phyloP scores from a whole-genome alignment of 192 early-diverging fungal species.

The Linnemannia elongata region DNA sequence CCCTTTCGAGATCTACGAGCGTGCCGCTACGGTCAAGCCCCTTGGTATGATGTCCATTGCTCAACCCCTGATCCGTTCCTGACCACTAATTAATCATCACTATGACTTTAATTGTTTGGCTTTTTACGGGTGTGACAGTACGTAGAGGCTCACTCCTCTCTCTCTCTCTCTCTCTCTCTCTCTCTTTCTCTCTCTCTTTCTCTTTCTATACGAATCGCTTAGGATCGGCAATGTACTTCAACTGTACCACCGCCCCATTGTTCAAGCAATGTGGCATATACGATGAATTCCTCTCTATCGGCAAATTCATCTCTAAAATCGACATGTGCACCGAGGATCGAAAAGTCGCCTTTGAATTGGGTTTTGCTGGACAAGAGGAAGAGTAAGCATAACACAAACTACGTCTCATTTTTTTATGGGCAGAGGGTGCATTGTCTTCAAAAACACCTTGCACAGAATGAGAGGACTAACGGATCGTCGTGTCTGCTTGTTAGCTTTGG shows the following conservation, averaged over 20 bases:
- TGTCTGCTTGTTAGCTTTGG: too few species aligned
- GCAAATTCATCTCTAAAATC: not conserved
- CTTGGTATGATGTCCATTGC: not conserved
- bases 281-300: conserved; percentile 5
- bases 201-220: not conserved
- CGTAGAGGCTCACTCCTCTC: not conserved
- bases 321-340: not conserved
- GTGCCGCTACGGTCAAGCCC: conserved; percentile 5
- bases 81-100: not conserved
- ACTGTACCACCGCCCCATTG: not conserved
- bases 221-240: not conserved
- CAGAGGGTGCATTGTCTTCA: too few species aligned
- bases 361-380: not conserved
- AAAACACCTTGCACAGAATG: too few species aligned
- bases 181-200: not conserved
- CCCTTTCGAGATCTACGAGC: conserved; percentile 11
- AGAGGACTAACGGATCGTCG: too few species aligned
- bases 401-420: too few species aligned
- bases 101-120: too few species aligned
- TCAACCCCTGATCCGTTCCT: too few species aligned
- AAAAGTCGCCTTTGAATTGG: not conserved
- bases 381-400: not conserved
- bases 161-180: not conserved
- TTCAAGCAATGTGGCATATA: conserved; percentile 24
- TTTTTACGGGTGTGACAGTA: too few species aligned